Percentiles rank a stretch among this genome's conserved stretches.
Conservation (phyloP, 1,139 yeast genomes). For the Kluyveromyces sp. region DNA sequence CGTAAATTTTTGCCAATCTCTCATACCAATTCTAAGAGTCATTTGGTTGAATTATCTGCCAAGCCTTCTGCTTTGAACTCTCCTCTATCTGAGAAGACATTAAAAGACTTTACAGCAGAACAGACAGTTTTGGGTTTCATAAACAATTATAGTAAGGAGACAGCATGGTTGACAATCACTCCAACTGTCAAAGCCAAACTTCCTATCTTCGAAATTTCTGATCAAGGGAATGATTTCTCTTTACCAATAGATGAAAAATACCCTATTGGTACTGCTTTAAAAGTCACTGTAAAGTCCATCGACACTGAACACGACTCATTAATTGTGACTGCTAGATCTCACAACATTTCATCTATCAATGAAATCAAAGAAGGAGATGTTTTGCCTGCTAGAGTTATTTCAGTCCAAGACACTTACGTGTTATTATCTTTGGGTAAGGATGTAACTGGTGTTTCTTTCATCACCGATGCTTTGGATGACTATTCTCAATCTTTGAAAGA, state of each 20-base stretch:
- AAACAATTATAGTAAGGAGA: slow-evolving; percentile 49
- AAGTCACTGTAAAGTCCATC: slow-evolving; percentile 47
- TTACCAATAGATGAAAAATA: slow-evolving; percentile 45
- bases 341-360: slow-evolving; percentile 35
- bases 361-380: slow-evolving; percentile 53
- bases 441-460: slow-evolving; percentile 57
- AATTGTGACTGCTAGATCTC: slow-evolving; percentile 44
- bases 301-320: slow-evolving; percentile 49
- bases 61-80: slow-evolving; percentile 39
- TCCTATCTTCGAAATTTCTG: slow-evolving; percentile 57
- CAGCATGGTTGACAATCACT: slow-evolving; percentile 62
- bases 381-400: slow-evolving; percentile 60
- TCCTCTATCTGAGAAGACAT: slow-evolving; percentile 35
- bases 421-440: slow-evolving; percentile 59
- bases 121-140: slow-evolving; percentile 56
- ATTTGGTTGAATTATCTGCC: slow-evolving; percentile 60
- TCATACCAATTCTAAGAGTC: slow-evolving; percentile 48
- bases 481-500: slow-evolving; percentile 48
- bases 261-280: slow-evolving; percentile 66
- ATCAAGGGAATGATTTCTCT: slow-evolving; percentile 43
- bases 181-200: slow-evolving; percentile 65
- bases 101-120: slow-evolving; percentile 50
- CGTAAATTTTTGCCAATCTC: slow-evolving; percentile 66
- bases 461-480: slow-evolving; percentile 75
- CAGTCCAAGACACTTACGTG: slow-evolving; percentile 53